These are phyloP conservation scores for Pleurotus tuber-regium DNA, from an alignment of 768 basidiomycete species.

Conservation along the genomic window DNA sequence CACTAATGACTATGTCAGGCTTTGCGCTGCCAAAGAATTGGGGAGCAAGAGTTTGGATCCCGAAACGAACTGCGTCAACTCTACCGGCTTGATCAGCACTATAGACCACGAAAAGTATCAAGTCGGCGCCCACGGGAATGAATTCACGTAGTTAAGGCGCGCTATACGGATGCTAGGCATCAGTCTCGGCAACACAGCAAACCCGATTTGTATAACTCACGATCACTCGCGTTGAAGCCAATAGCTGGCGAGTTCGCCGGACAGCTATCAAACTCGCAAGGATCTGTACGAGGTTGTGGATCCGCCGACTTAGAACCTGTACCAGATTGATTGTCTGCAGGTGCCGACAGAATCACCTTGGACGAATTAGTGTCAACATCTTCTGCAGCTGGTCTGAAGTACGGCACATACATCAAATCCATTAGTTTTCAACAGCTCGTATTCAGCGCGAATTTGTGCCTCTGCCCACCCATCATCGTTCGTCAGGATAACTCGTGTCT, in stretches of 20 bases:
- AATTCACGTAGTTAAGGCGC: constrained; percentile 41
- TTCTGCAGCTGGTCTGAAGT: neutral
- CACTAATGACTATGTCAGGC: constrained; percentile 37
- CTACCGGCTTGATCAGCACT: constrained; percentile 16
- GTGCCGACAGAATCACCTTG: constrained; percentile 42
- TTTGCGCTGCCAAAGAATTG: constrained; percentile 27
- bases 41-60: constrained; percentile 36
- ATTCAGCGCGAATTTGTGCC: constrained; percentile 42
- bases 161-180: constrained; percentile 22
- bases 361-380: neutral
- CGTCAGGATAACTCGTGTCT: constrained; percentile 1
- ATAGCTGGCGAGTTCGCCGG: constrained; percentile 35
- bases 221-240: constrained; percentile 37
- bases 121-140: constrained; percentile 31
- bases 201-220: constrained; percentile 19
- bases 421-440: constrained; percentile 32
- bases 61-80: constrained; percentile 34
- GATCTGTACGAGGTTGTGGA: constrained; percentile 25
- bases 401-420: constrained; percentile 33
- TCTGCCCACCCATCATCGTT: constrained; percentile 35
- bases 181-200: neutral
- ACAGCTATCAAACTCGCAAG: constrained; percentile 44
- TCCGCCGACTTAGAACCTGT: constrained; percentile 34
- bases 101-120: neutral
- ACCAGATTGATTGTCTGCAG: constrained; percentile 40